phyloP scores from a whole-genome alignment of 2,329 filamentous ascomycete species.

The Colletotrichum costaricense region DNA sequence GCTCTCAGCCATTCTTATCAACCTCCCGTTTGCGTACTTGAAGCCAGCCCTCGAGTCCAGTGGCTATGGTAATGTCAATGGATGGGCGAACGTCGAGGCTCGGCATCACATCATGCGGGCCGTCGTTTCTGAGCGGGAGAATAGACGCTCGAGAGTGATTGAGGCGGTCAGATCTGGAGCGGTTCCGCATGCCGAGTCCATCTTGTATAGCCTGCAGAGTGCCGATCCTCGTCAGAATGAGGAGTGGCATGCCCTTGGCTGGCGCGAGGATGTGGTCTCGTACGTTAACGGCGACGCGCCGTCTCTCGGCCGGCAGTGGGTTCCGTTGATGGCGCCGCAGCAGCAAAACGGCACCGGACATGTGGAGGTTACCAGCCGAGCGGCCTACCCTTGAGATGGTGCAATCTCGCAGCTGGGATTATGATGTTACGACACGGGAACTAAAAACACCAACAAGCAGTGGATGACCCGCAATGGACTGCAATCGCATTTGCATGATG shows the following conservation, averaged over 20 bases:
- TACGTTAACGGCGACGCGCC: conserved; percentile 54
- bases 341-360: background rate
- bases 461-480: conserved; percentile 15
- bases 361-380: background rate
- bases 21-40: conserved; percentile 75
- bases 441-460: conserved; percentile 8
- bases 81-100: conserved; percentile 60
- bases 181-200: conserved; percentile 48
- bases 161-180: conserved; percentile 52
- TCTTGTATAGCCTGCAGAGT: conserved; percentile 50
- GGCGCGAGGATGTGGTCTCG: conserved; percentile 57
- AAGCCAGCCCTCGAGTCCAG: conserved; percentile 74
- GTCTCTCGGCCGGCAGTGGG: conserved; percentile 57
- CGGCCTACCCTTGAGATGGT: conserved; percentile 35
- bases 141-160: conserved; percentile 59
- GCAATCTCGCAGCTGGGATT: background rate
- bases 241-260: conserved; percentile 60
- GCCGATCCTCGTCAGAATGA: conserved; percentile 53
- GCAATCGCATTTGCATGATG: conserved; percentile 29
- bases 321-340: conserved; percentile 44
- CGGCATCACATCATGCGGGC: conserved; percentile 60
- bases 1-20: conserved; percentile 76
- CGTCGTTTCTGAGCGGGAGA: conserved; percentile 68
- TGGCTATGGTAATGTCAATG: conserved; percentile 62
- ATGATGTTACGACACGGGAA: conserved; percentile 35